phyloP scores from a whole-genome alignment of 306 rosid genomes.

The Begonia masoniana region DNA sequence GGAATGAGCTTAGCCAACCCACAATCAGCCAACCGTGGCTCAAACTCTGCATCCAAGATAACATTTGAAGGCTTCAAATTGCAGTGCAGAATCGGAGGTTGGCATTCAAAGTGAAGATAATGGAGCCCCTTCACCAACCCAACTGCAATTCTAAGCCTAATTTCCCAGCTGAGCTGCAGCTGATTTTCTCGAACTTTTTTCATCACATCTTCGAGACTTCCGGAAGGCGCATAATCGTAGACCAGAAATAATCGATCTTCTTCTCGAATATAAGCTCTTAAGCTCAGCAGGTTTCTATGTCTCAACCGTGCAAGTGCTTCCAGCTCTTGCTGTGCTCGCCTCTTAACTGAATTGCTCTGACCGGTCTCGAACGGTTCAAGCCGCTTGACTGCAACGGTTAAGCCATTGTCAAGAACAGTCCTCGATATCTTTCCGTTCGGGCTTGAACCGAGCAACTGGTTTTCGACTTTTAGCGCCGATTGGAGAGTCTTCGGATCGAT shows the following conservation, averaged over 20 bases:
- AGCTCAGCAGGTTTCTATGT: constrained; percentile 80
- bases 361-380: constrained; percentile 40
- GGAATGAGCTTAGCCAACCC: constrained; percentile 64
- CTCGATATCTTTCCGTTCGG: constrained; percentile 57
- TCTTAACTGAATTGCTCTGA: constrained; percentile 44
- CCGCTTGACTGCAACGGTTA: constrained; percentile 63
- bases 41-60: constrained; percentile 67
- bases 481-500: constrained; percentile 69
- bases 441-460: constrained; percentile 71
- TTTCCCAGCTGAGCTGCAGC: constrained; percentile 71
- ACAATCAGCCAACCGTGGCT: constrained; percentile 76
- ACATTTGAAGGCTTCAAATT: constrained; percentile 85
- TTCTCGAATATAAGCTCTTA: constrained; percentile 76
- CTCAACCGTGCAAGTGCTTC: constrained; percentile 63
- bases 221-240: constrained; percentile 64
- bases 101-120: constrained; percentile 66
- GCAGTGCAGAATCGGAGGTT: constrained; percentile 62
- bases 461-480: constrained; percentile 44
- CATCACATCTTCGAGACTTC: constrained; percentile 67
- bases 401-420: constrained; percentile 79
- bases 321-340: constrained; percentile 58
- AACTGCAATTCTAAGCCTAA: constrained; percentile 73
- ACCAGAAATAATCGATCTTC: constrained; percentile 56
- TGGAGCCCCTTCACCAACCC: constrained; percentile 90
- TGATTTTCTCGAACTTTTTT: constrained; percentile 54